Evolutionary conservation across 140 eudicot species (phyloP).

Genomic region (Erigeron philadelphicus): DNA sequence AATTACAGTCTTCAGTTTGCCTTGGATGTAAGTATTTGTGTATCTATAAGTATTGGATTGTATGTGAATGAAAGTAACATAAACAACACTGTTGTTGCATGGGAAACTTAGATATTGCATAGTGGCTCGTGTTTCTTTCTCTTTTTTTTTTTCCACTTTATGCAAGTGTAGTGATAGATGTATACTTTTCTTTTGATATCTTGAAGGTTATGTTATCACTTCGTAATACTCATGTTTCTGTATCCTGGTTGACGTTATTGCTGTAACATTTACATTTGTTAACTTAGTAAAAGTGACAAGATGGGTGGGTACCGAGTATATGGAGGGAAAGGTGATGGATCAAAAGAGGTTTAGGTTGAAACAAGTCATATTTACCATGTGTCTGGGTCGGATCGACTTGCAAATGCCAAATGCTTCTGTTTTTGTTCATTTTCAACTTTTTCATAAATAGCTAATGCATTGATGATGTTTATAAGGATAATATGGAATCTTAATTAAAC

Average conservation of each 20-base stretch:
- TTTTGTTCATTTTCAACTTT: background rate
- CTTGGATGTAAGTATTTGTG: background rate
- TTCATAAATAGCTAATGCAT: background rate
- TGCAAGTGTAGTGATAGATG: no score
- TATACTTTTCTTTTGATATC: background rate
- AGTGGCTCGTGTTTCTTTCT: background rate
- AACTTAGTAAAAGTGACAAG: background rate
- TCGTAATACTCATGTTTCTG: conserved; percentile 11
- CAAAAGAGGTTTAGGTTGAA: background rate
- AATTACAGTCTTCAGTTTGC: background rate
- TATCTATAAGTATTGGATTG: background rate
- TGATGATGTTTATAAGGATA: background rate
- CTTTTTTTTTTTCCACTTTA: background rate
- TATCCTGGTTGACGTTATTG: conserved; percentile 59
- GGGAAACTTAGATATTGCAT: background rate
- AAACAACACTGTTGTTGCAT: background rate
- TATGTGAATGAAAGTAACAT: background rate
- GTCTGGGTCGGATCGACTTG: background rate
- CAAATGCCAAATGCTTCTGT: background rate
- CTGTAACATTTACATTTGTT: background rate
- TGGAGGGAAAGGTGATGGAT: no score
- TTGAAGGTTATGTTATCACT: background rate
- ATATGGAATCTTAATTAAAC: background rate
- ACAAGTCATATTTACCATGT: background rate
- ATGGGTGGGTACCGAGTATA: background rate